Conservation (phyloP, 116 monocot species). For the Posidonia oceanica region DNA sequence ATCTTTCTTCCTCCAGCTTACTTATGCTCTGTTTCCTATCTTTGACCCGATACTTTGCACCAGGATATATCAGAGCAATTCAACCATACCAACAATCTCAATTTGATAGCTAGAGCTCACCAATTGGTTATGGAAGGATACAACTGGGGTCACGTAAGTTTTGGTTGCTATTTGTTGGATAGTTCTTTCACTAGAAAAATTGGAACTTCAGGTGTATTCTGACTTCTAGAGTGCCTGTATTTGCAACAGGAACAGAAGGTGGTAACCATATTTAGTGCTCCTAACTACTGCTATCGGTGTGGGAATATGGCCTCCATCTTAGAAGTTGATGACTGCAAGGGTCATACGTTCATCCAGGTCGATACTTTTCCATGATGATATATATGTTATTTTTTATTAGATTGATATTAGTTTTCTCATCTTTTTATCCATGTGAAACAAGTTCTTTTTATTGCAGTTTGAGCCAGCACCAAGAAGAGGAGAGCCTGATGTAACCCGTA, state of each 20-base stretch:
- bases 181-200: neutral
- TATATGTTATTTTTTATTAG: neutral
- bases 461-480: conserved; percentile 92
- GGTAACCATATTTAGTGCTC: conserved; percentile 91
- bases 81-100: conserved; percentile 77
- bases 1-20: neutral
- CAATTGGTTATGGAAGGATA: conserved; percentile 96
- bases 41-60: neutral
- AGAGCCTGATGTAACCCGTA: conserved; percentile 80
- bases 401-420: too few species aligned
- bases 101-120: conserved; percentile 92
- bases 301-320: conserved; percentile 95
- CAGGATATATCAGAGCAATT: conserved; percentile 99
- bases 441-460: conserved; percentile 39
- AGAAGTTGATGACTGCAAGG: conserved; percentile 86
- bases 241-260: conserved; percentile 74
- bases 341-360: conserved; percentile 83
- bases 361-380: neutral
- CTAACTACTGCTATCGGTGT: conserved; percentile 95
- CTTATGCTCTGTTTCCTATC: neutral
- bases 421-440: neutral
- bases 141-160: conserved; percentile 86
- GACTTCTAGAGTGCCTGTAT: neutral
- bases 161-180: neutral
- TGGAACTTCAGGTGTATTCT: neutral